Base-by-base conservation (phyloP, 495 filamentous ascomycete genomes). In the Talaromyces adpressus region DNA sequence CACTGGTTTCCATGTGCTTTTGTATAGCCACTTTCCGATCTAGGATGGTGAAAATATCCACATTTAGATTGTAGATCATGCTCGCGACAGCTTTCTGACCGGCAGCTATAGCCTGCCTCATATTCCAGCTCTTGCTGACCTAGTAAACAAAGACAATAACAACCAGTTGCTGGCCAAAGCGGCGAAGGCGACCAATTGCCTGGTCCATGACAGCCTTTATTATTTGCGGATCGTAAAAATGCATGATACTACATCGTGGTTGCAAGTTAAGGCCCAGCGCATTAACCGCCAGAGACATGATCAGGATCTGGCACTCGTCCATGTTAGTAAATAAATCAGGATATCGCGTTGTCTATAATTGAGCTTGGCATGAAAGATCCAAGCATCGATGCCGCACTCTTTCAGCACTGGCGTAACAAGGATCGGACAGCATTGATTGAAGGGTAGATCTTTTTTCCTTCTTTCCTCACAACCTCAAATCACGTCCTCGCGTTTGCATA, bases 101-200 rank as follows among this genome's bases (percentile, higher is more conserved):
- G 4, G 18, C 23, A 53, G n/a, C 49, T 25, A 9, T 39, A 39
- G 49, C 18, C 49, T 22, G 49, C 49, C n/a, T 22, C 12, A 12
- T 54, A 27, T 58, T 58, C 54, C 54, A 58, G 12, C 54, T 58
- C 7, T 58, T 14, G 14, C n/a, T 29, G 6, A 58, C 54, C n/a
- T 6, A 6, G 16, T 58, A 58, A 6, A 34, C 23, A 23, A 34
- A 58, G 14, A 34, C 54, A 58, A 58, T 34, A 16, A 58, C 54
- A 6, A 58, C 54, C n/a, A 58, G 54, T 34, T 30, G n/a, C 29
- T 58, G 54, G n/a, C 54, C 54, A n/a, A 58, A 58, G 0, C 54
- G 54, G n/a, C 54, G 54, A 34, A 58, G 54, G n/a, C 23, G 54
- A 34, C 54, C 54, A 34, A 58, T 58, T 18, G 54, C 54, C 30